Evolutionary conservation across 805 yeast genomes (phyloP).

Genomic region (Candida sithepensis): DNA sequence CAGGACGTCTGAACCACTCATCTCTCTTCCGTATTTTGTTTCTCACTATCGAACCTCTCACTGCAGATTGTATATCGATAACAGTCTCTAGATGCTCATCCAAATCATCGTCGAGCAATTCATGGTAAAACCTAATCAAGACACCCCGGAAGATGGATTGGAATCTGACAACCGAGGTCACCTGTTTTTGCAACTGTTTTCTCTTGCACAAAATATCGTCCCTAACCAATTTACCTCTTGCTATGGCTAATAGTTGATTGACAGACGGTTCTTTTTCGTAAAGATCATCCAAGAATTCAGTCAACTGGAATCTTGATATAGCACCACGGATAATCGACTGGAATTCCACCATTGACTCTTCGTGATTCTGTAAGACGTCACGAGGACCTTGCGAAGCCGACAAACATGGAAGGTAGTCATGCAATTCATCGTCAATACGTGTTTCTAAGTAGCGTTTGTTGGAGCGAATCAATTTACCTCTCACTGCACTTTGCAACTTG

Average conservation of each 20-base stretch:
- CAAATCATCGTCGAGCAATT: constrained; percentile 49
- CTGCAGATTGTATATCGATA: constrained; percentile 48
- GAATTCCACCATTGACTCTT: not conserved
- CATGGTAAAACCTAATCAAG: constrained; percentile 52
- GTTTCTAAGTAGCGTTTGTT: constrained; percentile 1
- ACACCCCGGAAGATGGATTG: constrained; percentile 67
- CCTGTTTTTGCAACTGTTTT: constrained; percentile 16
- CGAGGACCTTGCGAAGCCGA: not conserved
- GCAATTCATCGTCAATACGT: constrained; percentile 1
- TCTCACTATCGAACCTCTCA: constrained; percentile 48
- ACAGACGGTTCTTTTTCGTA: constrained; percentile 36
- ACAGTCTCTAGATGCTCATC: constrained; percentile 41
- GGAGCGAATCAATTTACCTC: constrained; percentile 37
- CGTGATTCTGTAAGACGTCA: not conserved
- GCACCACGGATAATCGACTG: constrained; percentile 42
- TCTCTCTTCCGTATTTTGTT: constrained; percentile 30
- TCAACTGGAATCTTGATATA: constrained; percentile 37
- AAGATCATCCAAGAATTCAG: constrained; percentile 39
- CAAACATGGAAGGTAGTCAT: not conserved
- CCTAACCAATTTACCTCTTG: constrained; percentile 41
- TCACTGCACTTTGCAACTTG: constrained; percentile 39
- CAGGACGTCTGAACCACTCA: constrained; percentile 44
- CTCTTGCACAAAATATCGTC: constrained; percentile 19
- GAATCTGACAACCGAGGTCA: constrained; percentile 35
- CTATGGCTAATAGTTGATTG: constrained; percentile 38